A percentile compares a stretch with the other conserved stretches of the same genome.
Evolutionary conservation across 495 filamentous ascomycete genomes (phyloP).

Genomic region (Podospora comata): DNA sequence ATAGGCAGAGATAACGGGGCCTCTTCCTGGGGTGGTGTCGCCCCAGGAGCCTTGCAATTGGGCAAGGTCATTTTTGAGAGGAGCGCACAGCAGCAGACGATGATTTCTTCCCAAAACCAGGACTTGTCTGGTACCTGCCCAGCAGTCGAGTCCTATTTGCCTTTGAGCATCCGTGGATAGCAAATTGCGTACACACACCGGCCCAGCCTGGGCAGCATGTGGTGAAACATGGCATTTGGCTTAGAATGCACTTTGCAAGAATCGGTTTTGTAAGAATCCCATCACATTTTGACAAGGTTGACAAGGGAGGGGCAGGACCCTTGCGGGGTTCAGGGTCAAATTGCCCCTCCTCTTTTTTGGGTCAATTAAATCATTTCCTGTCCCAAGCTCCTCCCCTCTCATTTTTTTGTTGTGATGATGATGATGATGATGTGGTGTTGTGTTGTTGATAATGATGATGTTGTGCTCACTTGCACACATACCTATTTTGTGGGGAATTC

Average conservation of each 20-base stretch:
- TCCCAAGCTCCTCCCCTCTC: neutral
- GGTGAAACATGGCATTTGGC: slow-evolving; percentile 29
- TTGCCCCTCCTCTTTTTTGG: neutral
- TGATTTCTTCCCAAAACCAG: neutral
- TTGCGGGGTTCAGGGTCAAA: slow-evolving; percentile 3
- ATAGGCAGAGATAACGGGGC: neutral
- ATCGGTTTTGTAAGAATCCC: slow-evolving; percentile 21
- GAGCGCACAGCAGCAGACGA: neutral
- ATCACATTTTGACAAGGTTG: slow-evolving; percentile 10
- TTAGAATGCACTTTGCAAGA: slow-evolving; percentile 13
- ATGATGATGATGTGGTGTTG: neutral
- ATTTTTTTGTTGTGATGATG: neutral
- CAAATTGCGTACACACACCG: neutral
- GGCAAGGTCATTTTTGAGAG: neutral
- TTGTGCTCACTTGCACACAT: neutral
- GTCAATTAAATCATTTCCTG: neutral
- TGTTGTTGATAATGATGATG: neutral
- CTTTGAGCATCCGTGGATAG: neutral
- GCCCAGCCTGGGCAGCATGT: slow-evolving; percentile 9
- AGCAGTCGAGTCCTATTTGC: neutral
- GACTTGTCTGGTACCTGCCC: neutral
- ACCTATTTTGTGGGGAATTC: neutral
- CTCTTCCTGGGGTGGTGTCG: neutral
- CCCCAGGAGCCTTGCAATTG: neutral
- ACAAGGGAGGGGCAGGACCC: neutral